Evolutionary conservation across 106 monocot species (phyloP).

Genomic region (Hemerocallis citrina): DNA sequence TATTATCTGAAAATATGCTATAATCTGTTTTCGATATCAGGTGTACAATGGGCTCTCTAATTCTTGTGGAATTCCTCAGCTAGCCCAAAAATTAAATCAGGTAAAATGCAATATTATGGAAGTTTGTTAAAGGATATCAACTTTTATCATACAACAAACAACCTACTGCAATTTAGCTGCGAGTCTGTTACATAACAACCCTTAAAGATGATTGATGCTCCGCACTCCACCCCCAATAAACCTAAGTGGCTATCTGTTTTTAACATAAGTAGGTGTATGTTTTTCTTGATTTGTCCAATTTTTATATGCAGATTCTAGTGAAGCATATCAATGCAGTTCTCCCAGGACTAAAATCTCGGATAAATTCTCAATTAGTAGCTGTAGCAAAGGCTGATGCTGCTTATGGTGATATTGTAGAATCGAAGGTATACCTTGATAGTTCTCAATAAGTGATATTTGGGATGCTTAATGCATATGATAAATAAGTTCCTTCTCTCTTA

Average conservation of each 20-base stretch:
- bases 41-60: constrained; percentile 78
- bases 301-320: constrained; percentile 63
- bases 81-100: constrained; percentile 94
- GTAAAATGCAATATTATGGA: constrained; percentile 14
- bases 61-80: constrained; percentile 72
- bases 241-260: background rate
- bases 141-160: background rate
- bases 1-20: background rate
- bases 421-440: constrained; percentile 41
- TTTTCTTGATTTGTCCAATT: background rate
- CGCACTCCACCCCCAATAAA: background rate
- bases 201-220: background rate
- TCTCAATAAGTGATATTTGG: background rate
- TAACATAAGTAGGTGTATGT: background rate
- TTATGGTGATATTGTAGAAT: constrained; percentile 77
- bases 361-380: constrained; percentile 77
- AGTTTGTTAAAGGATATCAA: background rate
- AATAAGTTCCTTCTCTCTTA: background rate
- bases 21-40: constrained; percentile 24
- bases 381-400: constrained; percentile 82
- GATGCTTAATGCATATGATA: background rate
- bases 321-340: constrained; percentile 76
- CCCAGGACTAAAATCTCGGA: constrained; percentile 72
- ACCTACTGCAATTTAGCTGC: background rate
- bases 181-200: too few species aligned